phyloP scores from a whole-genome alignment of 2,329 filamentous ascomycete species.

The Aureobasidium sp. region DNA sequence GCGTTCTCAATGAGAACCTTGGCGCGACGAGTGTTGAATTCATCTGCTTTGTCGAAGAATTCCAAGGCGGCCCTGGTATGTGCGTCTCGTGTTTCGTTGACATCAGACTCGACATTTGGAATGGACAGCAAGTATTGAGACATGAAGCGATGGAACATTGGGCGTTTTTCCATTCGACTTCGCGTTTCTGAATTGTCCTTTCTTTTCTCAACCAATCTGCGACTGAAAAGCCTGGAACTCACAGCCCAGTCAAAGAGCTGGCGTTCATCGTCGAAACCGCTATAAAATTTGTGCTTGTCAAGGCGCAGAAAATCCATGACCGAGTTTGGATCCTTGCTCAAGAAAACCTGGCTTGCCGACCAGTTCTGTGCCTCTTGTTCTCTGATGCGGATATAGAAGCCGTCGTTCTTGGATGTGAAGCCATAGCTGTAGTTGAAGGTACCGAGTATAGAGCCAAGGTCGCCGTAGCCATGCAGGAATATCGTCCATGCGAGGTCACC shows the following conservation, averaged over 20 bases:
- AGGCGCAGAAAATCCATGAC: slow-evolving; percentile 60
- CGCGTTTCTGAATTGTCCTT: slow-evolving; percentile 47
- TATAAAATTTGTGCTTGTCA: slow-evolving; percentile 42
- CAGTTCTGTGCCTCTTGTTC: slow-evolving; percentile 58
- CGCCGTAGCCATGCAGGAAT: slow-evolving; percentile 67
- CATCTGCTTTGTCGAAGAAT: slow-evolving; percentile 22
- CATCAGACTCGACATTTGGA: slow-evolving; percentile 7
- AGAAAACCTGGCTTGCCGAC: slow-evolving; percentile 47
- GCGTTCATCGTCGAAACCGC: slow-evolving; percentile 48
- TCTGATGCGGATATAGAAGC: slow-evolving; percentile 57
- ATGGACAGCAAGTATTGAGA: slow-evolving; percentile 53
- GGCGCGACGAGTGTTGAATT: slow-evolving; percentile 19
- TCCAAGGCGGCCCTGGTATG: slow-evolving; percentile 49
- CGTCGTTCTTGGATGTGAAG: slow-evolving; percentile 57
- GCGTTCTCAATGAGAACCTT: slow-evolving; percentile 19
- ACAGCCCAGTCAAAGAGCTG: slow-evolving; percentile 58
- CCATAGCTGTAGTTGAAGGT: slow-evolving; percentile 52
- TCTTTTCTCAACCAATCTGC: slow-evolving; percentile 26
- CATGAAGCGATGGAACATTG: slow-evolving; percentile 54
- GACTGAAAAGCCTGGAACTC: slow-evolving; percentile 52
- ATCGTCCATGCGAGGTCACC: slow-evolving; percentile 51
- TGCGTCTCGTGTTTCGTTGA: slow-evolving; percentile 34
- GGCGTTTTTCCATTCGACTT: slow-evolving; percentile 47
- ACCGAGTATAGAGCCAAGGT: slow-evolving; percentile 61
- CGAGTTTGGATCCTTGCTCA: slow-evolving; percentile 50